Base-by-base conservation (phyloP, 2,329 filamentous ascomycete genomes). In the Hypoxylon sp. region DNA sequence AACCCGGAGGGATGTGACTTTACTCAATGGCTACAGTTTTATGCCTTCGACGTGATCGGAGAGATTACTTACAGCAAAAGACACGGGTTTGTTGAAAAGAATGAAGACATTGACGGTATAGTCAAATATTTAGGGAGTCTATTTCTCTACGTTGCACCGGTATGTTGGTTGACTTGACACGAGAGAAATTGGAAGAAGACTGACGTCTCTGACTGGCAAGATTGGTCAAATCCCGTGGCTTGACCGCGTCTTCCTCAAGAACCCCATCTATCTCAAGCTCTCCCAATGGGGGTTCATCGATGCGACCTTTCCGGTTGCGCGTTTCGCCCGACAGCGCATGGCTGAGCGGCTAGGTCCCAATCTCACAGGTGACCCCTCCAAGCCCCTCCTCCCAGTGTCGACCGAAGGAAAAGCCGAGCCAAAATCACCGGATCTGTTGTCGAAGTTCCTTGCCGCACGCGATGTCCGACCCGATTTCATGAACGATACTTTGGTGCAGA, bases 31-130 rank as follows among this genome's bases (percentile, higher is more conserved):
- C 79, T 94, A 61, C 91, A 94, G 73, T 93, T 89, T 74, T 93
- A 92, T 70, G 92, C 92, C 0, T 94, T 94, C 72, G 92, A 94
- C 73, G 91, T 93, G 12, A 93, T 93, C 66, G 91, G 91, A 4
- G 89, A 92, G 65, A 86, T 93, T 72, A 93, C 91, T 0, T 93
- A 92, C 78, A 89, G 87, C 75, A 92, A 92, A 75, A 83, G 90
- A 0, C 85, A 93, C 61, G 92, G 92, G 0, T 94, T 94, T 69
- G 79, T 94, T 1, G 91, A 94, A 76, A 84, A 86, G 73, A 89
- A 92, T 52, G 84, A 89, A 73, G 92, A 94, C 67, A 87, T 94
- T 11, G 90, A 92, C 66, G 90, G 90, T 0, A 93, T 93, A 53
- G 85, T 93, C 3, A 80, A 77, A 0, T 91, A 91, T 71, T 77